phyloP scores from a whole-genome alignment of 768 basidiomycete species.

The Tricholoma terreum region DNA sequence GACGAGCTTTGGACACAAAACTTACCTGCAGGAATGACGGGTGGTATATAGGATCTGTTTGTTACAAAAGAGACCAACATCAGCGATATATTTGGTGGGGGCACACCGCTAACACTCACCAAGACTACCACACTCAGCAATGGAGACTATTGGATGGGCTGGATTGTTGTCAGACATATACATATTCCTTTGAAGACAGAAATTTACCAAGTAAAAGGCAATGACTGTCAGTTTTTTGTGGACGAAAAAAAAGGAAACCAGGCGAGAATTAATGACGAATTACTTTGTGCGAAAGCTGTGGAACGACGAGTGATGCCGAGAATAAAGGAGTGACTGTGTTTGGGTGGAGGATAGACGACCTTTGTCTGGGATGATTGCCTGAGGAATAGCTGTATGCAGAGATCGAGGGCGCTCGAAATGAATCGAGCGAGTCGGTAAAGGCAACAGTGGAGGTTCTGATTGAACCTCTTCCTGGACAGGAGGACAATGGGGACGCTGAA shows the following conservation, averaged over 20 bases:
- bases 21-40: background rate
- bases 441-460: conserved; percentile 29
- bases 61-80: background rate
- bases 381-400: conserved; percentile 1
- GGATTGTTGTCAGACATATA: background rate
- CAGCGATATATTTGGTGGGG: background rate
- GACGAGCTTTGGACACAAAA: conserved; percentile 22
- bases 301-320: conserved; percentile 16
- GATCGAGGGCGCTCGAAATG: conserved; percentile 43
- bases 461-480: conserved; percentile 31
- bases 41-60: conserved; percentile 6
- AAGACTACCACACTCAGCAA: conserved; percentile 2
- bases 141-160: background rate
- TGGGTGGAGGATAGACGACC: conserved; percentile 33
- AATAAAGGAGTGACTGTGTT: conserved; percentile 49
- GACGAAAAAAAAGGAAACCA: conserved; percentile 16
- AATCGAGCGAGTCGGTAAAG: conserved; percentile 44
- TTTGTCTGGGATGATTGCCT: background rate
- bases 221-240: conserved; percentile 20
- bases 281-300: conserved; percentile 27
- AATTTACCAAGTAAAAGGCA: conserved; percentile 12
- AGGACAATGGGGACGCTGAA: conserved; percentile 31
- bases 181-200: background rate
- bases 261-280: conserved; percentile 25
- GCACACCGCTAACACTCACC: conserved; percentile 11